Evolutionary conservation across 2,329 filamentous ascomycete species (phyloP), one percentile per base, ranked within the genome.

Genomic region (Mycosphaerella sp.): DNA sequence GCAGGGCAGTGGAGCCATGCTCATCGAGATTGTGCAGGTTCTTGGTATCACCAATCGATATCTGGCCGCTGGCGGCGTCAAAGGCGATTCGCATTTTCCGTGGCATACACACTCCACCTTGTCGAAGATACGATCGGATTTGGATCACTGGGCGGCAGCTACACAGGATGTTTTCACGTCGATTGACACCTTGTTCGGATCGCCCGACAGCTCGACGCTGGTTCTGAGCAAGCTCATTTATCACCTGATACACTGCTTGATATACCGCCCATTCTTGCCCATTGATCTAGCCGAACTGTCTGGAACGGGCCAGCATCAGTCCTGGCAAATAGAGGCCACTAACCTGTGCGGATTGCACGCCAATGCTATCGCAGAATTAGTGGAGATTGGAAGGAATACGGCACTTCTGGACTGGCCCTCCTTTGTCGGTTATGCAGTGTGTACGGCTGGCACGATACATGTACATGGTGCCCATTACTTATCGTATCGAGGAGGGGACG

Each of bases 291-390:
- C 85, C 18, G 89, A 94, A 66, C 78, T 95, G 6, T 81, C 86
- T 10, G 86, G 86, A 12, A 85, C 80, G 0, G 86, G 86, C 1
- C 88, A 94, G 62, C 87, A 94, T 59, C 88, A 94, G 65, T 90
- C 87, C 25, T 95, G 89, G 89, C 89, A 94, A 65, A 91, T 94
- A 42, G 87, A 94, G 66, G 87, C 89, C 0, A 94, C 88, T 0
- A 91, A 93, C 62, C 78, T 91, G 65, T 94, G 89, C 68, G 93
- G 84, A 66, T 73, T 90, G 14, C 89, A 95, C 59, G 88, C 89
- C 5, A 95, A 94, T 63, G 87, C 88, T 4, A 90, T 94, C 45
- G 83, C 87, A 1, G 88, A 94, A 63, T 72, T 95, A 2, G 84
- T 89, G 4, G 86, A 91, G 64, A 79, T 90, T 13, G 87, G 87